phyloP scores from a whole-genome alignment of 1,139 yeast species.

The Suhomyces bribrorum region DNA sequence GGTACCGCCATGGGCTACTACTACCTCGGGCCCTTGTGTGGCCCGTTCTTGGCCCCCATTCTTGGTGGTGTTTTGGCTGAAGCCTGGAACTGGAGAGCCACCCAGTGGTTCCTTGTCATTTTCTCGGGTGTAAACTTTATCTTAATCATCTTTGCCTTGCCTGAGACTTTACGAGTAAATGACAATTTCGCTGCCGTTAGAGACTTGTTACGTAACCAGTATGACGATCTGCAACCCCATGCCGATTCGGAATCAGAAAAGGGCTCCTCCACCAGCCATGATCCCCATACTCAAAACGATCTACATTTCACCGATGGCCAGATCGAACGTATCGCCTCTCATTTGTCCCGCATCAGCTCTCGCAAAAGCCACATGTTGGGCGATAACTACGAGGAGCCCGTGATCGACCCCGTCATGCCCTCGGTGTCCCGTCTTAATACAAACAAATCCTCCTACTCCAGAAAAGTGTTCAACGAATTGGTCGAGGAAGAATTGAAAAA shows the following conservation, averaged over 20 bases:
- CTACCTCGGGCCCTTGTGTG: conserved; percentile 79
- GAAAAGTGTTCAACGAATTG: conserved; percentile 27
- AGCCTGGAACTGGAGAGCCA: conserved; percentile 85
- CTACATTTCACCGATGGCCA: conserved; percentile 16
- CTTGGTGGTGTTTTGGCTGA: conserved; percentile 75
- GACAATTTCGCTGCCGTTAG: conserved; percentile 53
- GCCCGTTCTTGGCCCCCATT: conserved; percentile 80
- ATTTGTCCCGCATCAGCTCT: conserved; percentile 16
- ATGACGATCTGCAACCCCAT: conserved; percentile 14
- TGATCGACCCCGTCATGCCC: conserved; percentile 43
- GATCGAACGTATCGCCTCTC: conserved; percentile 23
- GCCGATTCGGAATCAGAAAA: conserved; percentile 17
- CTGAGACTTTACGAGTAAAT: conserved; percentile 70
- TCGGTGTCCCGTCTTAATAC: conserved; percentile 38
- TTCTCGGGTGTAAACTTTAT: conserved; percentile 57
- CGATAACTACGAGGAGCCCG: conserved; percentile 23
- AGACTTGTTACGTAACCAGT: conserved; percentile 27
- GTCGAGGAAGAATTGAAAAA: conserved; percentile 23
- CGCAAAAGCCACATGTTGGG: background rate
- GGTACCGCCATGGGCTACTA: conserved; percentile 82
- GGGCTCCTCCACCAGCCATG: conserved; percentile 10
- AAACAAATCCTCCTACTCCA: conserved; percentile 36
- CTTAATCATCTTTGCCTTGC: conserved; percentile 56
- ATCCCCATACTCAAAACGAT: conserved; percentile 20
- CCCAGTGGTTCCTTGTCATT: conserved; percentile 82